Evolutionary conservation across 495 filamentous ascomycete species (phyloP).

Genomic region (Penicillium egyptiacum): DNA sequence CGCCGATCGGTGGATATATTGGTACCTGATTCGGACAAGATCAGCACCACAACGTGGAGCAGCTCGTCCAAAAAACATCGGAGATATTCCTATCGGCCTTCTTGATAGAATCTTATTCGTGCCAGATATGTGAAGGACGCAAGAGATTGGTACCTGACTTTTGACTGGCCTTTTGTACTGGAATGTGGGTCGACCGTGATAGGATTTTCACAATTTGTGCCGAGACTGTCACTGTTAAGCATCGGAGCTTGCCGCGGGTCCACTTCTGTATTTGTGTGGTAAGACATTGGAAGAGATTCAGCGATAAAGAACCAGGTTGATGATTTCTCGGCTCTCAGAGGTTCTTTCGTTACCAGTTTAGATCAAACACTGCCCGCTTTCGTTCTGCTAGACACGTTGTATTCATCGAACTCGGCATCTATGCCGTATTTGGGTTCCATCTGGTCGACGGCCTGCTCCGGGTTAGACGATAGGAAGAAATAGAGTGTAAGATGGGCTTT

Average conservation of each 20-base stretch:
- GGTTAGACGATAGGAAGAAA: too few relatives aligned
- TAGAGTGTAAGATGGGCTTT: too few relatives aligned
- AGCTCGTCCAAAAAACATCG: background rate
- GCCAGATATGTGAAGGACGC: background rate
- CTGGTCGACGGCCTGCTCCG: too few relatives aligned
- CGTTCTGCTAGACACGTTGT: too few relatives aligned
- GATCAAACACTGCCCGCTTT: too few relatives aligned
- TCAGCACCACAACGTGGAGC: background rate
- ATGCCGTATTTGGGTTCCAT: too few relatives aligned
- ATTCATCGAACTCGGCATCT: too few relatives aligned
- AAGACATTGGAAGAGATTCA: too few relatives aligned
- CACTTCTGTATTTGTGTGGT: background rate
- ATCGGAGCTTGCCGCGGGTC: constrained; percentile 6
- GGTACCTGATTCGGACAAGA: background rate
- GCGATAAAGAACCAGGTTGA: too few relatives aligned
- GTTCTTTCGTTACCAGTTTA: too few relatives aligned
- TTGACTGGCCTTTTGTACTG: background rate
- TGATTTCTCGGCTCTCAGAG: too few relatives aligned
- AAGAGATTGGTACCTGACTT: background rate
- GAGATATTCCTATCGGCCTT: background rate
- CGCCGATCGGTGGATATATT: background rate
- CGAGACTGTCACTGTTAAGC: background rate
- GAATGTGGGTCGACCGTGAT: background rate
- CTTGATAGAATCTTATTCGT: background rate
- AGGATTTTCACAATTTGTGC: background rate